Conservation (phyloP, 1,139 yeast species). For the Geotrichum cucujoidarum region DNA sequence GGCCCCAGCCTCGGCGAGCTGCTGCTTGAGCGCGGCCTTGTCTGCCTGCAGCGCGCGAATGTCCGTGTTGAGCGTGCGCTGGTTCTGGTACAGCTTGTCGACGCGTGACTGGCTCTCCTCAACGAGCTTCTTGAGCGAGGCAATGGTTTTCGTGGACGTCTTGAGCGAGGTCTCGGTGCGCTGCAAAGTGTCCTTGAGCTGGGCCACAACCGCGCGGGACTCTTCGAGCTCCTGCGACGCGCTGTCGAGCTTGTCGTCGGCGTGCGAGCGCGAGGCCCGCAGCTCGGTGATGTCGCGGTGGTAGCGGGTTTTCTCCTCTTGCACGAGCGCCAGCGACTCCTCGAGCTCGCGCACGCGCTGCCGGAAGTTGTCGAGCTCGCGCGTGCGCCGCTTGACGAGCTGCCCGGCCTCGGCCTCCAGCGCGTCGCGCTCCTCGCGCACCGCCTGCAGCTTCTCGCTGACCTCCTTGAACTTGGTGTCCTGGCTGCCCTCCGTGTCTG, state of each 20-base stretch:
- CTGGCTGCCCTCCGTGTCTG: slow-evolving; percentile 62
- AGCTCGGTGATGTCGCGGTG: slow-evolving; percentile 26
- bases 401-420: slow-evolving; percentile 52
- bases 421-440: slow-evolving; percentile 56
- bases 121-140: slow-evolving; percentile 14
- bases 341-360: slow-evolving; percentile 32
- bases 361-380: slow-evolving; percentile 40
- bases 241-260: slow-evolving; percentile 27
- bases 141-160: slow-evolving; percentile 14
- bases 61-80: slow-evolving; percentile 18
- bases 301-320: slow-evolving; percentile 30
- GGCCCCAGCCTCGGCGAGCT: not conserved
- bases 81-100: slow-evolving; percentile 18
- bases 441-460: slow-evolving; percentile 40
- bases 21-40: slow-evolving; percentile 8
- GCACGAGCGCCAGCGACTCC: slow-evolving; percentile 29
- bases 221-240: slow-evolving; percentile 31
- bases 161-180: slow-evolving; percentile 27
- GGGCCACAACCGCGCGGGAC: slow-evolving; percentile 23
- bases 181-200: slow-evolving; percentile 28
- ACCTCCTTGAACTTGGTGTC: slow-evolving; percentile 47
- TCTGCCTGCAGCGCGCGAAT: slow-evolving; percentile 16
- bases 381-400: slow-evolving; percentile 47
- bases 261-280: slow-evolving; percentile 27
- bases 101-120: slow-evolving; percentile 19